Evolutionary conservation across 2,329 filamentous ascomycete species (phyloP).

Genomic region (Nothopassalora personata): DNA sequence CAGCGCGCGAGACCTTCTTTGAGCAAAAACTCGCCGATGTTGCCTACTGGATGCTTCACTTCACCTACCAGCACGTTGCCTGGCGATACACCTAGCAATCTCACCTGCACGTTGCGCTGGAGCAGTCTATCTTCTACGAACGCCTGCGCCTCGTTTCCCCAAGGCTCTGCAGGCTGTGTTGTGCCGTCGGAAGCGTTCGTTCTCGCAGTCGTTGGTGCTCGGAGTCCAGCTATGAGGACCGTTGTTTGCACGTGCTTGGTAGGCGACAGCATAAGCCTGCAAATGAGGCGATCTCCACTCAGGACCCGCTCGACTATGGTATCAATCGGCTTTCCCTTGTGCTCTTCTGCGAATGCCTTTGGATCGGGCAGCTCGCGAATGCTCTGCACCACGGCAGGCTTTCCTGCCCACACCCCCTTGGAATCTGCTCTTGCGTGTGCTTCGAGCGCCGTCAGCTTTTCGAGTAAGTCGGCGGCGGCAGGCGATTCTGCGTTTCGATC

Average conservation of each 20-base stretch:
- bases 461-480: slow-evolving; percentile 63
- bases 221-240: slow-evolving; percentile 81
- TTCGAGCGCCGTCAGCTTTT: slow-evolving; percentile 73
- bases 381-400: slow-evolving; percentile 63
- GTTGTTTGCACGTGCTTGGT: slow-evolving; percentile 85
- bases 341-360: slow-evolving; percentile 68
- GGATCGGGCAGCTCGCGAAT: slow-evolving; percentile 75
- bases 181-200: slow-evolving; percentile 71
- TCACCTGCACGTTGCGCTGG: slow-evolving; percentile 77
- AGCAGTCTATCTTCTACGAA: slow-evolving; percentile 83
- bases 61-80: slow-evolving; percentile 88
- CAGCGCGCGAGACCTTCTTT: slow-evolving; percentile 86
- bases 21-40: slow-evolving; percentile 86
- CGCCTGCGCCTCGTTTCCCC: slow-evolving; percentile 78
- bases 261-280: slow-evolving; percentile 73
- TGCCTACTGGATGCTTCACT: slow-evolving; percentile 78
- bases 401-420: slow-evolving; percentile 74
- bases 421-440: slow-evolving; percentile 68
- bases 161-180: slow-evolving; percentile 80
- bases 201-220: slow-evolving; percentile 83
- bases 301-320: slow-evolving; percentile 81
- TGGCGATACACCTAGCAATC: slow-evolving; percentile 78
- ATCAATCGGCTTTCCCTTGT: slow-evolving; percentile 80
- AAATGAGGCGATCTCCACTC: slow-evolving; percentile 82
- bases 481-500: slow-evolving; percentile 85